Evolutionary conservation across 495 filamentous ascomycete species (phyloP).

Genomic region (Neurospora terricola): DNA sequence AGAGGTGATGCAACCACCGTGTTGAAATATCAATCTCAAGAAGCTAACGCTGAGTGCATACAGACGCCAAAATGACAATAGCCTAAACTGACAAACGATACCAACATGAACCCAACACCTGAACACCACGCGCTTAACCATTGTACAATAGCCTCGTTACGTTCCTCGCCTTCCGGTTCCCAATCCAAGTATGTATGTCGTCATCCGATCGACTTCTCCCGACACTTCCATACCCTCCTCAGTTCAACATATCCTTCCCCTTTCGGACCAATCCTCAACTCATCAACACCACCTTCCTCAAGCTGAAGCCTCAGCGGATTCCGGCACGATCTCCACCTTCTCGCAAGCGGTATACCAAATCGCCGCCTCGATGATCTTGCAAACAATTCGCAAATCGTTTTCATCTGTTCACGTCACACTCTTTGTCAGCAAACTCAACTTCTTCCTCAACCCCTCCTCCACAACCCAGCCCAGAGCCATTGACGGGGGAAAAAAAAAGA

Average conservation of each 20-base stretch:
- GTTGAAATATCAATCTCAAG: not conserved
- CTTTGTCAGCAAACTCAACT: not conserved
- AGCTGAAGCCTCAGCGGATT: not conserved
- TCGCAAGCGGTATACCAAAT: constrained; percentile 46
- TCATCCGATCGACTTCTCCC: not conserved
- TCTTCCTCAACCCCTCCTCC: too few relatives aligned
- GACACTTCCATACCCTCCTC: not conserved
- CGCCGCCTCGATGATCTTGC: constrained; percentile 62
- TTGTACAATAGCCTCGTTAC: not conserved
- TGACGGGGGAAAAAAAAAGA: not conserved
- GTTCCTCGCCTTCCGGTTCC: not conserved
- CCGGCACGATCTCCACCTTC: constrained; percentile 25
- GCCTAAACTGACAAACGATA: not conserved
- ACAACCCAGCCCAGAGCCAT: too few relatives aligned
- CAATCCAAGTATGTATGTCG: not conserved
- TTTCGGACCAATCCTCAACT: not conserved
- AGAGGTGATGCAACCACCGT: not conserved
- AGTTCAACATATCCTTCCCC: not conserved
- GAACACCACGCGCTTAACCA: not conserved
- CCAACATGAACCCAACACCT: not conserved
- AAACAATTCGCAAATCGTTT: constrained; percentile 56
- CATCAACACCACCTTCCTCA: not conserved
- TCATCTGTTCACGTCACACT: constrained; percentile 26
- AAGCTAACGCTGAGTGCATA: not conserved
- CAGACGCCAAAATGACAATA: not conserved